These are phyloP conservation scores for Sporothrix globosa DNA, from an alignment of 2,329 filamentous ascomycete genomes.

Conservation along the genomic window DNA sequence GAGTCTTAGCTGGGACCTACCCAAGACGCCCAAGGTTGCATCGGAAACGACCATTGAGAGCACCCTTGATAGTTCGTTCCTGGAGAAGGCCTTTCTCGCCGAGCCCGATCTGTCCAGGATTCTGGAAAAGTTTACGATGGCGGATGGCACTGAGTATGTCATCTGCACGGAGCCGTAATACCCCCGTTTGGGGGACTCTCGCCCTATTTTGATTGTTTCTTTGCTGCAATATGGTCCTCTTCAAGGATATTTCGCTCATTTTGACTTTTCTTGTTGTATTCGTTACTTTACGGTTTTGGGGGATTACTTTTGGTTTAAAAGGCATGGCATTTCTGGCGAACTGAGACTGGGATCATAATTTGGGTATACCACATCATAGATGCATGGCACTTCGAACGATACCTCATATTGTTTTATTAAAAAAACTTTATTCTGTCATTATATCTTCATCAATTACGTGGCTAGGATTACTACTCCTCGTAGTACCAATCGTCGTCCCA, in stretches of 20 bases:
- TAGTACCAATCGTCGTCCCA: conserved; percentile 27
- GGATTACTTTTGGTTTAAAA: background rate
- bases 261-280: background rate
- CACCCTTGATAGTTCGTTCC: conserved; percentile 15
- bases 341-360: conserved; percentile 4
- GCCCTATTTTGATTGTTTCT: background rate
- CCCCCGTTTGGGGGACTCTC: background rate
- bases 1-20: conserved; percentile 29
- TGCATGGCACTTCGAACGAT: conserved; percentile 27
- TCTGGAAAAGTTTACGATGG: conserved; percentile 34
- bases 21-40: conserved; percentile 26
- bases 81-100: conserved; percentile 30
- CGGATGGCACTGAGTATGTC: conserved; percentile 32
- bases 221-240: background rate
- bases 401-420: conserved; percentile 25
- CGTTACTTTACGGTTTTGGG: background rate
- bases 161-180: conserved; percentile 31
- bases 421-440: background rate
- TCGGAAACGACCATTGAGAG: conserved; percentile 21
- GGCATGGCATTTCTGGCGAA: conserved; percentile 29
- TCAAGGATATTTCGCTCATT: background rate
- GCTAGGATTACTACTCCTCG: background rate
- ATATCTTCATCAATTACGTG: background rate
- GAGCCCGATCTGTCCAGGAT: conserved; percentile 33
- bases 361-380: conserved; percentile 24